Percentiles rank a stretch among this genome's conserved stretches.
Evolutionary conservation across 2,329 filamentous ascomycete species (phyloP).

Genomic region (Fusarium verrucosum): DNA sequence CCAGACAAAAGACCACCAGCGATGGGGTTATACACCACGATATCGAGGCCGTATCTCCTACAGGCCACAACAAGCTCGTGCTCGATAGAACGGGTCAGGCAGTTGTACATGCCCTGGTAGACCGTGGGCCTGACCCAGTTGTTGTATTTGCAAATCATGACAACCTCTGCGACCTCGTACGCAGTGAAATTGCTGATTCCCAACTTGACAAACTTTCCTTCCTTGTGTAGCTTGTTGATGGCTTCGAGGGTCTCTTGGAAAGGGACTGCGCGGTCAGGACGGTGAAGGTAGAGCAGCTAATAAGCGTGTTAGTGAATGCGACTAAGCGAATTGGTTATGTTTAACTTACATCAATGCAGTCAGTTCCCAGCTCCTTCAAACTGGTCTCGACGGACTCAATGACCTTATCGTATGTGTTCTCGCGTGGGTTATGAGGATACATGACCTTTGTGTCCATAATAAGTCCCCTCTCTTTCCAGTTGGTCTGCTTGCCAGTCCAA

Average conservation of each 20-base stretch:
- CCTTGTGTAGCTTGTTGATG: conserved; percentile 82
- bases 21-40: conserved; percentile 85
- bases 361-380: conserved; percentile 75
- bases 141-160: conserved; percentile 79
- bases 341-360: conserved; percentile 71
- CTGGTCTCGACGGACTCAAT: conserved; percentile 72
- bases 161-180: conserved; percentile 87
- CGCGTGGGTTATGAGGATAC: conserved; percentile 69
- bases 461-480: conserved; percentile 82
- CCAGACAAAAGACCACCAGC: conserved; percentile 83
- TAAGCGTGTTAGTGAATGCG: conserved; percentile 5
- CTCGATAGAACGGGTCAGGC: conserved; percentile 79
- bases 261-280: conserved; percentile 68
- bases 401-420: conserved; percentile 72
- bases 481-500: conserved; percentile 73
- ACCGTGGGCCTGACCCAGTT: conserved; percentile 85
- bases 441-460: conserved; percentile 78
- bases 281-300: conserved; percentile 53
- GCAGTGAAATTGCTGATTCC: conserved; percentile 87
- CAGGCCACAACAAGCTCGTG: conserved; percentile 77
- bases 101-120: conserved; percentile 90
- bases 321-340: not conserved
- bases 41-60: conserved; percentile 77
- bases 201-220: conserved; percentile 83
- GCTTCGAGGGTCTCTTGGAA: conserved; percentile 84